Evolutionary conservation across 768 basidiomycete genomes (phyloP), one percentile per base, ranked within the genome.

Genomic region (Coprinopsis sp.): DNA sequence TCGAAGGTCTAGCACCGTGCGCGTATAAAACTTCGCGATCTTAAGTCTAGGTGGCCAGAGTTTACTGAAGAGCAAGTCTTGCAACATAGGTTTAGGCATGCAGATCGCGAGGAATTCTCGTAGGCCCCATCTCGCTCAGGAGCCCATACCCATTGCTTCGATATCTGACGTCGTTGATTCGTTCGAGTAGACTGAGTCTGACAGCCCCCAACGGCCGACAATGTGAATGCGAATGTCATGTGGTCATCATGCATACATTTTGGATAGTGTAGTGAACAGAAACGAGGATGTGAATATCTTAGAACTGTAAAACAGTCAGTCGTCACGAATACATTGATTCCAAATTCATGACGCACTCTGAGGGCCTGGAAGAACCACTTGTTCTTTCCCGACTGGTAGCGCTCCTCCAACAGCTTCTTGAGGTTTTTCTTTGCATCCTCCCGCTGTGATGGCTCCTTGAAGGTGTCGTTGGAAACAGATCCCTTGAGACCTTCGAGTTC

Each of bases 401-500:
- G 78, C 62, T 98, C 94, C 81, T 98, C 96, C 44, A 99, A 71
- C 66, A 90, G 66, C 73, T 95, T 96, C 82, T 96, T 97, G 68
- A 98, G 81, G 56, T 74, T 82, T 80, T 97, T 97, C 76, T 95
- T 96, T 38, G 91, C 80, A 56, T 93, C 82, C 73, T 93, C 91
- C 54, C 95, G 84, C 67, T 95, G 90, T 58, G 92, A 79, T 44
- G 90, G 88, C 77, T 99, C 94, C 76, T 95, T 94, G 85, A 98
- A 97, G 51, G 93, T 95, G 47, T 98, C 95, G 38, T 76, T 63
- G 21, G 79, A 72, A 44, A 96, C 84, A 39, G 79, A 70, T 45
- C 89, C 89, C 78, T 98, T 99, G 62, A 99, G 73, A 43, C 82
- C 79, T 70, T 99, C 96, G 63, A 98, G 77, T 67, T 99, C 96